Percentiles rank a stretch among this genome's conserved stretches.
Evolutionary conservation across 2,329 filamentous ascomycete species (phyloP).

Genomic region (Delphinella strobiligena): DNA sequence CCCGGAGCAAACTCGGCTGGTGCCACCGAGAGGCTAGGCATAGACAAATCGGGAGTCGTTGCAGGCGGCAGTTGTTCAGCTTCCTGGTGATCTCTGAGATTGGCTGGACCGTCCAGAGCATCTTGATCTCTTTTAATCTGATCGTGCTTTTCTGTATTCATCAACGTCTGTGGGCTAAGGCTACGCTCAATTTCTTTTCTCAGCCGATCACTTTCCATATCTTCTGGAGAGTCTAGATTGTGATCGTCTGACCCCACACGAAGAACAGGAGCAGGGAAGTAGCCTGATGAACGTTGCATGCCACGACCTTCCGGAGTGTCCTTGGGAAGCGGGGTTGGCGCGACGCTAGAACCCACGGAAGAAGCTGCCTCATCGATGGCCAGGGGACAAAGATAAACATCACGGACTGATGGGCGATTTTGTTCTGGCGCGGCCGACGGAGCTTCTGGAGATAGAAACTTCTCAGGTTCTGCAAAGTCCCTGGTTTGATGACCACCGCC

Average conservation of each 20-base stretch:
- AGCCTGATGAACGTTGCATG: slow-evolving; percentile 16
- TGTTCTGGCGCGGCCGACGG: too few species aligned
- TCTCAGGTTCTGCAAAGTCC: slow-evolving; percentile 18
- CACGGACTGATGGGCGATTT: slow-evolving; percentile 15
- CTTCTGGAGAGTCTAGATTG: slow-evolving; percentile 34
- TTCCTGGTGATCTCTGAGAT: slow-evolving; percentile 8
- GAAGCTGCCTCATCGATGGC: slow-evolving; percentile 25
- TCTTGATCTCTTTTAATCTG: slow-evolving; percentile 15
- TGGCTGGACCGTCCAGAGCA: slow-evolving; percentile 17
- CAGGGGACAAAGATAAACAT: slow-evolving; percentile 26
- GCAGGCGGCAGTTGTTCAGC: slow-evolving; percentile 1
- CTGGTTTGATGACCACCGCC: slow-evolving; percentile 22
- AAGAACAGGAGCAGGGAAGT: slow-evolving; percentile 22
- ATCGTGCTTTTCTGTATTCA: slow-evolving; percentile 29
- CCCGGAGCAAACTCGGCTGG: neutral
- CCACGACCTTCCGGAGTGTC: slow-evolving; percentile 23
- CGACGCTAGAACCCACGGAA: slow-evolving; percentile 22
- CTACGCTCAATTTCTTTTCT: slow-evolving; percentile 65
- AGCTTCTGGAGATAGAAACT: slow-evolving; percentile 2
- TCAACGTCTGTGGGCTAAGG: slow-evolving; percentile 22
- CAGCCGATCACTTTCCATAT: slow-evolving; percentile 59
- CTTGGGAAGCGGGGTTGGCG: slow-evolving; percentile 37
- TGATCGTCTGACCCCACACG: slow-evolving; percentile 1
- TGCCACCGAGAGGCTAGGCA: neutral
- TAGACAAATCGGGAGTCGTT: neutral